A percentile compares a stretch with the other conserved stretches of the same genome.
Evolutionary conservation across 169 alveolate species (phyloP).

Genomic region (Eimeria zaria): DNA sequence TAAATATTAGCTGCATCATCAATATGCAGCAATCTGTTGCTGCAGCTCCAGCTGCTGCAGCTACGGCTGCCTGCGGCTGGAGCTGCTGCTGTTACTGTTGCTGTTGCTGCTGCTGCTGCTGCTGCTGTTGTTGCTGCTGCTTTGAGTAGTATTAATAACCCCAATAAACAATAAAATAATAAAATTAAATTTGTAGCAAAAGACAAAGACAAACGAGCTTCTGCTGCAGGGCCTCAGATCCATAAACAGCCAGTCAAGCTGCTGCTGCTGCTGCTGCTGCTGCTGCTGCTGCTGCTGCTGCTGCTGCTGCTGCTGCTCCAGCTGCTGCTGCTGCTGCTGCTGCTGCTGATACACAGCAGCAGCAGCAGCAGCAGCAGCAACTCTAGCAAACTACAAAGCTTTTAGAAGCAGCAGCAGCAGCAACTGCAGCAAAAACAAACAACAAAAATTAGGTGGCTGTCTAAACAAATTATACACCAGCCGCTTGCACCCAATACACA

Average conservation of each 20-base stretch:
- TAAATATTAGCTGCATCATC: not conserved
- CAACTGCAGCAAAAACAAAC: not conserved
- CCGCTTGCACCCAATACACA: not conserved
- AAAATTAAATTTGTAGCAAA: not conserved
- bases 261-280: not conserved
- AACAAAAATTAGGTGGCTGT: not conserved
- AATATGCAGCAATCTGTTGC: not conserved
- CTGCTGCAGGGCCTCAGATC: not conserved
- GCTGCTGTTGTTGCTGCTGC: too few relatives aligned
- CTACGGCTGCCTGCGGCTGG: conserved; percentile 12
- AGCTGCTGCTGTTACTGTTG: not conserved
- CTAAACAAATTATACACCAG: too few relatives aligned
- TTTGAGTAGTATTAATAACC: not conserved
- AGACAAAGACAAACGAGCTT: not conserved
- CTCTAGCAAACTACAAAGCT: not conserved
- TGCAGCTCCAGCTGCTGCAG: conserved; percentile 17
- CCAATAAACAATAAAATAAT: not conserved
- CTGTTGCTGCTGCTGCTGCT: conserved; percentile 29
- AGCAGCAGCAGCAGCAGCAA: conserved; percentile 20
- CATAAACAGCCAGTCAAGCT: not conserved
- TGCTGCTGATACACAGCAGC: too few relatives aligned
- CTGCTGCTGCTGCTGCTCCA: not conserved
- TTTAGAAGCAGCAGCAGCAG: conserved; percentile 22
- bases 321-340: too few relatives aligned
- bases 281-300: conserved; percentile 22